These are phyloP conservation scores for Trapa incisa DNA, from an alignment of 345 rosid genomes.

Conservation along the genomic window DNA sequence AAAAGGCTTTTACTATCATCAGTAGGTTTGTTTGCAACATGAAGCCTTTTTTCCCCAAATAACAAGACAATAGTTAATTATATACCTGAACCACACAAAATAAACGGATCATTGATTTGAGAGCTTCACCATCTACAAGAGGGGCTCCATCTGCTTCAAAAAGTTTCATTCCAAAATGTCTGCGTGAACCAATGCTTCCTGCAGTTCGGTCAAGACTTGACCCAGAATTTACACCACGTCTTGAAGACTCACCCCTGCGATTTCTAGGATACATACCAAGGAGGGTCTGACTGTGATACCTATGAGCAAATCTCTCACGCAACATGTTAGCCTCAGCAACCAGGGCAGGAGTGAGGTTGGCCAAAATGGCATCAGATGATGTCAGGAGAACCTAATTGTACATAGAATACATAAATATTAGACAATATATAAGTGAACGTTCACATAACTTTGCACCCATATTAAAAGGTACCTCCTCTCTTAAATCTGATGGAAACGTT, in stretches of 20 bases:
- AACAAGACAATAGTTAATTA: neutral
- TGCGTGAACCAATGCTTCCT: slow-evolving; percentile 45
- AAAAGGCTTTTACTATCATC: neutral
- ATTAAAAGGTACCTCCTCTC: slow-evolving; percentile 62
- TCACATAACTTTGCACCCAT: neutral
- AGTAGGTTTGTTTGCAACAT: neutral
- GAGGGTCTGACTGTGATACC: slow-evolving; percentile 66
- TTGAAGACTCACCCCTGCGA: slow-evolving; percentile 91
- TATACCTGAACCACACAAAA: slow-evolving; percentile 88
- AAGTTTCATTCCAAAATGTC: slow-evolving; percentile 47
- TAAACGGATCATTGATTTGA: slow-evolving; percentile 75
- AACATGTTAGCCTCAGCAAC: slow-evolving; percentile 98
- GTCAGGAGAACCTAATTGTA: slow-evolving; percentile 70
- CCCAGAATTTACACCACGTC: slow-evolving; percentile 66
- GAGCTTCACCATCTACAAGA: slow-evolving; percentile 65
- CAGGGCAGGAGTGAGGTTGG: slow-evolving; percentile 94
- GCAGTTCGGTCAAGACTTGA: slow-evolving; percentile 55
- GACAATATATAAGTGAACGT: neutral
- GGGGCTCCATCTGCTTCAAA: slow-evolving; percentile 90
- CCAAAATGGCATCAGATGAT: slow-evolving; percentile 93
- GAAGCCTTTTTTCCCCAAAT: neutral
- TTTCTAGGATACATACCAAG: slow-evolving; percentile 92
- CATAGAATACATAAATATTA: neutral
- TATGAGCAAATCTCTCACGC: slow-evolving; percentile 90
- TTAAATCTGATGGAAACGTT: slow-evolving; percentile 86